Conservation (phyloP, 441 rosid genomes). For the Melianthus villosus region DNA sequence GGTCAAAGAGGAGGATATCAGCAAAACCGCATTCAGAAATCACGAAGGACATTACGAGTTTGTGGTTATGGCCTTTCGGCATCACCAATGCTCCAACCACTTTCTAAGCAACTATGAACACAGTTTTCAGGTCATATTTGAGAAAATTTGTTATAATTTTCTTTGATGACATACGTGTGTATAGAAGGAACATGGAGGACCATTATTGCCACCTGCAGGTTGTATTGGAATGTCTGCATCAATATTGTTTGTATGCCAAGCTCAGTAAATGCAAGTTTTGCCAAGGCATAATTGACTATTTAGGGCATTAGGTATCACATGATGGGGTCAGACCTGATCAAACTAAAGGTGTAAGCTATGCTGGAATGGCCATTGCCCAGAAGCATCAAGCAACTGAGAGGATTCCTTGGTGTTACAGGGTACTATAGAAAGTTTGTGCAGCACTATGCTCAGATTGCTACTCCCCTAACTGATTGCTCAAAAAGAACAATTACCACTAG, state of each 20-base stretch:
- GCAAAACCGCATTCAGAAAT: not conserved
- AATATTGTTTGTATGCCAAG: not conserved
- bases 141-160: not conserved
- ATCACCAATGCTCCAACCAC: not conserved
- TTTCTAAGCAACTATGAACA: not conserved
- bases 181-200: not conserved
- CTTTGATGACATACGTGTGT: not conserved
- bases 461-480: not conserved
- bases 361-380: not conserved
- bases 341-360: not conserved
- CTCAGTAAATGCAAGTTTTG: not conserved
- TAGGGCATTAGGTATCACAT: not conserved
- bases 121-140: not conserved
- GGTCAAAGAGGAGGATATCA: not conserved
- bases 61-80: not conserved
- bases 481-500: not conserved
- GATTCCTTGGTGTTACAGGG: not conserved
- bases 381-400: not conserved
- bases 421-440: not conserved
- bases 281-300: not conserved
- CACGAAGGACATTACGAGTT: not conserved
- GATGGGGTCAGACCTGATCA: not conserved
- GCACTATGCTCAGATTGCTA: not conserved
- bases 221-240: not conserved
- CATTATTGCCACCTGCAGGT: not conserved